phyloP scores from a whole-genome alignment of 805 yeast genomes.

The Saccharomycopsis javanensis region DNA sequence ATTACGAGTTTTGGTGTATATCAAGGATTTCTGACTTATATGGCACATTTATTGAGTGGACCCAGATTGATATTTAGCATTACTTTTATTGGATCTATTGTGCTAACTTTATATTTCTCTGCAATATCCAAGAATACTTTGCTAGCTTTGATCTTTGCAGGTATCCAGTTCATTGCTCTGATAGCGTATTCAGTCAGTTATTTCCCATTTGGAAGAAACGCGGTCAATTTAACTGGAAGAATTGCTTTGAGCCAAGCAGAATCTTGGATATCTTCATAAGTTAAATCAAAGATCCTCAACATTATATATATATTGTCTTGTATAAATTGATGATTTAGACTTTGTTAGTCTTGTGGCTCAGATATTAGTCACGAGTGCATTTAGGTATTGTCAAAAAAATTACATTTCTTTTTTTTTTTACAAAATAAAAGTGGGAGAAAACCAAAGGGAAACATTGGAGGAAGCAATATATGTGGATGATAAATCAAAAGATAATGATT shows the following conservation, averaged over 20 bases:
- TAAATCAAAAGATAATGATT: neutral
- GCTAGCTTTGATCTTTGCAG: constrained; percentile 64
- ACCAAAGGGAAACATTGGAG: neutral
- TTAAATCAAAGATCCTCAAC: too few species aligned
- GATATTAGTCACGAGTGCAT: neutral
- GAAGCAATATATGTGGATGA: neutral
- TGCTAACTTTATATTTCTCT: constrained; percentile 70
- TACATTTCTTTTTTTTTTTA: neutral
- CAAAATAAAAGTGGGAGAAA: neutral
- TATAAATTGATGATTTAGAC: too few species aligned
- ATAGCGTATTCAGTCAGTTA: constrained; percentile 83
- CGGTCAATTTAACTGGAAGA: constrained; percentile 46
- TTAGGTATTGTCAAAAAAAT: neutral
- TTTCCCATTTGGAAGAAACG: constrained; percentile 91
- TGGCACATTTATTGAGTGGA: constrained; percentile 61
- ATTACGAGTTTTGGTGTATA: constrained; percentile 82
- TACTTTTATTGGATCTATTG: constrained; percentile 72
- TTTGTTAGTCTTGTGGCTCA: too few species aligned
- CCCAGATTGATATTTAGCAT: constrained; percentile 72
- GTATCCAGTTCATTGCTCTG: constrained; percentile 77
- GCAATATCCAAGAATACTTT: constrained; percentile 58
- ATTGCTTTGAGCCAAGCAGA: constrained; percentile 47
- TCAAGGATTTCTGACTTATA: constrained; percentile 84
- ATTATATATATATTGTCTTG: neutral
- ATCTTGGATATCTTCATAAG: constrained; percentile 15